Evolutionary conservation across 495 filamentous ascomycete genomes (phyloP).

Genomic region (Acidiella bohemica): DNA sequence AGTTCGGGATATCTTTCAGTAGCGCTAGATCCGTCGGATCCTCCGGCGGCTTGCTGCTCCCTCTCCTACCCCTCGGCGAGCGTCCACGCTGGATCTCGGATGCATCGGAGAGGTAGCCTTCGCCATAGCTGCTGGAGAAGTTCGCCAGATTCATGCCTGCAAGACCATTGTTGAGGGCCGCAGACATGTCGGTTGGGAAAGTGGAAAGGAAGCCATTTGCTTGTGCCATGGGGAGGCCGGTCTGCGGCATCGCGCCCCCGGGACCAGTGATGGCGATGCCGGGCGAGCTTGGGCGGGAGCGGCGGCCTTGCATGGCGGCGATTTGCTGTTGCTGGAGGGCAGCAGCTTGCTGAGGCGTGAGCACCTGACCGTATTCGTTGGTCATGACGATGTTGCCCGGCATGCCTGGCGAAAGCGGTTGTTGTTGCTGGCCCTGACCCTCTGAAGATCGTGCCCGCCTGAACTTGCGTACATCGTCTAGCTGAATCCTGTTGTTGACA

Average conservation of each 20-base stretch:
- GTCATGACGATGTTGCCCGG: constrained; percentile 70
- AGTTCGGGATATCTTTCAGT: constrained; percentile 88
- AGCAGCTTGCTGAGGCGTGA: constrained; percentile 72
- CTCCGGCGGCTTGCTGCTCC: constrained; percentile 94
- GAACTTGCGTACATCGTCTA: constrained; percentile 92
- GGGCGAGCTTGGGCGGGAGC: constrained; percentile 87
- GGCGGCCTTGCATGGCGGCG: constrained; percentile 54
- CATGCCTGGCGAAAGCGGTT: constrained; percentile 32
- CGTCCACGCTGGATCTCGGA: constrained; percentile 80
- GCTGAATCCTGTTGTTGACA: constrained; percentile 93
- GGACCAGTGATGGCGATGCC: constrained; percentile 69
- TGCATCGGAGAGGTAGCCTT: constrained; percentile 86
- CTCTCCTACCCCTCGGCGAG: constrained; percentile 81
- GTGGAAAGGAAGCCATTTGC: constrained; percentile 91
- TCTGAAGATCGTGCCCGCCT: constrained; percentile 84
- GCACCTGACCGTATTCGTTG: constrained; percentile 78
- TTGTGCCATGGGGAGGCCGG: constrained; percentile 61
- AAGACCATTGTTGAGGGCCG: constrained; percentile 57
- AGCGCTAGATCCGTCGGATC: constrained; percentile 86
- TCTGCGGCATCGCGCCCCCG: constrained; percentile 33
- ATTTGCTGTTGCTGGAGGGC: constrained; percentile 77
- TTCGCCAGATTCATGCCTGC: constrained; percentile 57
- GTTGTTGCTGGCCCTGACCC: constrained; percentile 43
- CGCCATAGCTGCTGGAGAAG: constrained; percentile 30
- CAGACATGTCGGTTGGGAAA: constrained; percentile 65